A percentile compares a stretch with the other conserved stretches of the same genome.
These are phyloP conservation scores for Mentha longifolia DNA, from an alignment of 257 asterid genomes.

Conservation along the genomic window DNA sequence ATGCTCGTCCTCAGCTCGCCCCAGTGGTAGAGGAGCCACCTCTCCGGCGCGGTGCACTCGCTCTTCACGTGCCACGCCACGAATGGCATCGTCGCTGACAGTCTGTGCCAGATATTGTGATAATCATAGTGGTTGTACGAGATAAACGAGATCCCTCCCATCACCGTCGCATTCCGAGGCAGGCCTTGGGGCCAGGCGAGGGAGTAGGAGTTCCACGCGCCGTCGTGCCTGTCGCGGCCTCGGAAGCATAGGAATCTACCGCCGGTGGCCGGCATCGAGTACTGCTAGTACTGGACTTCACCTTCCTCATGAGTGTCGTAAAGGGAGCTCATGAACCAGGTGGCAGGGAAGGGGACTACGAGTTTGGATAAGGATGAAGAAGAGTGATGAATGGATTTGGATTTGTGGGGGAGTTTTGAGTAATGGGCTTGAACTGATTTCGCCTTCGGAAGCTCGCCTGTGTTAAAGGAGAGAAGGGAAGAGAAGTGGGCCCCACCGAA, in stretches of 20 bases:
- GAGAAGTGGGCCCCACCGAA: too few relatives aligned
- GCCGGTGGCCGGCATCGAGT: too few relatives aligned
- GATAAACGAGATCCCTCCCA: constrained; percentile 57
- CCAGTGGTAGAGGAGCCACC: constrained; percentile 75
- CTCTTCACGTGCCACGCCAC: constrained; percentile 63
- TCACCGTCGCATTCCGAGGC: too few relatives aligned
- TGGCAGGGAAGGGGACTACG: constrained; percentile 48
- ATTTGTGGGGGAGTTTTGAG: constrained; percentile 15
- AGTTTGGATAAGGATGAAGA: constrained; percentile 45
- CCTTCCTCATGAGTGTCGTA: too few relatives aligned
- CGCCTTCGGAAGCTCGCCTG: constrained; percentile 37
- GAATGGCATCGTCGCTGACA: constrained; percentile 66
- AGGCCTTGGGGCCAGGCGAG: constrained; percentile 84
- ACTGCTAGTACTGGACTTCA: too few relatives aligned
- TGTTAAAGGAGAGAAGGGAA: too few relatives aligned
- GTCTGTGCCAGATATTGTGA: constrained; percentile 76
- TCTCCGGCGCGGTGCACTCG: constrained; percentile 46
- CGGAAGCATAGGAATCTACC: too few relatives aligned
- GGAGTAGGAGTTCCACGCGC: constrained; percentile 68
- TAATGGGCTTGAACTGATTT: constrained; percentile 26
- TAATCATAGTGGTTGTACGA: constrained; percentile 68
- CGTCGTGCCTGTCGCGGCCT: too few relatives aligned
- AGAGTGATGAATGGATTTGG: background rate
- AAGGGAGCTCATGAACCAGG: too few relatives aligned
- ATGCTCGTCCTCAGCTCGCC: constrained; percentile 65